Base-by-base conservation (phyloP, 768 basidiomycete species). In the Auricularia sp. region DNA sequence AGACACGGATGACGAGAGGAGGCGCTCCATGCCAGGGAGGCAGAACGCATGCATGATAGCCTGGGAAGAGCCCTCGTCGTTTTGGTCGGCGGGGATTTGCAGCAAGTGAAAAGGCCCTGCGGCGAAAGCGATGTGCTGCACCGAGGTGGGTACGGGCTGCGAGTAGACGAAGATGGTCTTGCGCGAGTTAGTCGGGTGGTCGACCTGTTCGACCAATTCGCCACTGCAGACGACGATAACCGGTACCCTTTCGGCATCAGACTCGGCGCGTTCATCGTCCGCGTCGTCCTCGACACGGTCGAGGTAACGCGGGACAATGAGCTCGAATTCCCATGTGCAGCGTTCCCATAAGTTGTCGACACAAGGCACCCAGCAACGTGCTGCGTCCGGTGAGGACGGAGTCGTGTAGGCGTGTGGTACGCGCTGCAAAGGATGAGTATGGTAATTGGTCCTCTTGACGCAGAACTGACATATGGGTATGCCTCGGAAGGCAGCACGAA, bases 341-440 rank as follows among this genome's bases (percentile, higher is more conserved):
- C 92, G 88, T 75, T 97, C 95, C 91, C 93, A 96, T 23, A 93
- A 75, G 69, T 85, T 91, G 74, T 99, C 97, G 21, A 98, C 75
- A 70, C 97, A 99, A 14, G 97, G 97, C n/a, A 98, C 87, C 97
- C 97, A 99, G 70, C 92, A 94, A 71, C 97, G 81, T n/a, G 96
- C 94, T 18, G 92, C 83, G 71, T 95, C 92, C 5, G 93, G 87
- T 7, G 87, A 88, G 0, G 91, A 89, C 1, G 93, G 87, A 3
- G 87, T 88, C 3, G 94, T 93, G 71, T 89, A 98, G 56, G 89
- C 88, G 76, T 98, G 97, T 60, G 96, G 96, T 66, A 94, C 86
- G 67, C 91, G 89, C 92, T 96, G 65, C 7, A 60, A 14, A 47
- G 35, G 34, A 56, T n/a, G 21, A 36, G 61, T 18, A 18, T 34